Evolutionary conservation across 352 stramenopile species (phyloP), one percentile per base, ranked within the genome.

Genomic region (Phytopythium montanum): DNA sequence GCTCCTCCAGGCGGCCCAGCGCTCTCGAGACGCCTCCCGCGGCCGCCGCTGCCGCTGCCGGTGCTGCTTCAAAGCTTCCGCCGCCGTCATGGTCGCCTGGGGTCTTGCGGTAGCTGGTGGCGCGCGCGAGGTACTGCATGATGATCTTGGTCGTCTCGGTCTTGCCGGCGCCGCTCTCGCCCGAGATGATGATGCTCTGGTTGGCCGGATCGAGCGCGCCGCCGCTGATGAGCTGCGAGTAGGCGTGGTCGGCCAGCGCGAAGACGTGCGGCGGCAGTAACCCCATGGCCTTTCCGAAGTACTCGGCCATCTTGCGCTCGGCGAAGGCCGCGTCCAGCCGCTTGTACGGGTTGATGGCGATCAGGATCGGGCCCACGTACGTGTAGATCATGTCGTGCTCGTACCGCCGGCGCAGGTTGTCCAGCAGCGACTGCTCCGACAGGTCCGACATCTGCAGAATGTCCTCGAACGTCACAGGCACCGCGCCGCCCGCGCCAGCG

Each of bases 331-430:
- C 60, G 52, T 83, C 76, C 10, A 96, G 71, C 45, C 72, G 68
- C 66, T 95, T 91, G 75, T 96, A 97, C 62, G 90, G 90, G 72
- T 97, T 97, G 64, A 97, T 96, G 51, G 85, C 89, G 51, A 97
- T 94, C 51, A 97, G 57, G 59, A 97, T 96, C 31, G 84, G 78
- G 0, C 90, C 90, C 14, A 97, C 90, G 64, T 95, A 96, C 60
- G 94, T 98, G 76, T 98, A 98, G 64, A 98, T 98, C 54, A 88
- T 61, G 65, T 97, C 86, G 52, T 94, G 80, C 55, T 97, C 87
- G 78, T 97, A 98, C n/a, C 93, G 88, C 41, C 76, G 73, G 26
- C 87, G 78, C 56, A 98, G 66, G 54, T 96, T 96, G 5, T 87
- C 79, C 48, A 97, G 75, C 66, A 98, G 79, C 53, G 89, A 96